A percentile compares a stretch with the other conserved stretches of the same genome.
Conservation (phyloP, 768 basidiomycete genomes). For the Suillus cothurnatus region DNA sequence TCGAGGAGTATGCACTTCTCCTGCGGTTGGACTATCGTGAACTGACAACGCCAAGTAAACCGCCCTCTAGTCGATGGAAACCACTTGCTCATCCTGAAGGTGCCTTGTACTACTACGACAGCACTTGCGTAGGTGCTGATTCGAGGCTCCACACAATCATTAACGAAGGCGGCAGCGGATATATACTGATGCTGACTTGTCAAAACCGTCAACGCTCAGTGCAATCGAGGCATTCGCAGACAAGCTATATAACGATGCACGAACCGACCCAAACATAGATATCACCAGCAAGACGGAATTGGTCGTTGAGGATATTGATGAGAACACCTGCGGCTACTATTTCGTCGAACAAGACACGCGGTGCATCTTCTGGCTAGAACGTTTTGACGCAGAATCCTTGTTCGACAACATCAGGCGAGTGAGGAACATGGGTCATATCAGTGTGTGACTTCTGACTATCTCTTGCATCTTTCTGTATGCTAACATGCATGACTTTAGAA, state of each 20-base stretch:
- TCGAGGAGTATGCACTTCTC: constrained; percentile 5
- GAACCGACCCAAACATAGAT: constrained; percentile 30
- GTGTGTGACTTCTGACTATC: constrained; percentile 30
- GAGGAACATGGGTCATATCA: constrained; percentile 38
- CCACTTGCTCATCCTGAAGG: constrained; percentile 55
- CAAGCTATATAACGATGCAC: constrained; percentile 8
- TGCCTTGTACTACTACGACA: constrained; percentile 51
- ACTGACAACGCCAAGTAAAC: background rate
- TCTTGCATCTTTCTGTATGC: background rate
- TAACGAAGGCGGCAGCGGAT: constrained; percentile 33
- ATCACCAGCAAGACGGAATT: constrained; percentile 39
- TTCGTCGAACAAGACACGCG: constrained; percentile 45
- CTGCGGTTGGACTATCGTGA: background rate
- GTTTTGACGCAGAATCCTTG: constrained; percentile 34
- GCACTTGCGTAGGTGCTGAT: constrained; percentile 33
- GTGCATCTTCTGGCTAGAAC: constrained; percentile 50
- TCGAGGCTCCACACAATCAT: background rate
- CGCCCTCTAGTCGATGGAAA: constrained; percentile 40
- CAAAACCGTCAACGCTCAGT: constrained; percentile 28
- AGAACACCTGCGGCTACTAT: constrained; percentile 40
- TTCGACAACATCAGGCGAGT: constrained; percentile 41
- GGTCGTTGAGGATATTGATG: constrained; percentile 17
- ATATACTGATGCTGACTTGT: constrained; percentile 53
- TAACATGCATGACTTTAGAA: constrained; percentile 14
- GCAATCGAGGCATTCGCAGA: constrained; percentile 33